phyloP scores from a whole-genome alignment of 208 protist species.

The Leishmania arabica region DNA sequence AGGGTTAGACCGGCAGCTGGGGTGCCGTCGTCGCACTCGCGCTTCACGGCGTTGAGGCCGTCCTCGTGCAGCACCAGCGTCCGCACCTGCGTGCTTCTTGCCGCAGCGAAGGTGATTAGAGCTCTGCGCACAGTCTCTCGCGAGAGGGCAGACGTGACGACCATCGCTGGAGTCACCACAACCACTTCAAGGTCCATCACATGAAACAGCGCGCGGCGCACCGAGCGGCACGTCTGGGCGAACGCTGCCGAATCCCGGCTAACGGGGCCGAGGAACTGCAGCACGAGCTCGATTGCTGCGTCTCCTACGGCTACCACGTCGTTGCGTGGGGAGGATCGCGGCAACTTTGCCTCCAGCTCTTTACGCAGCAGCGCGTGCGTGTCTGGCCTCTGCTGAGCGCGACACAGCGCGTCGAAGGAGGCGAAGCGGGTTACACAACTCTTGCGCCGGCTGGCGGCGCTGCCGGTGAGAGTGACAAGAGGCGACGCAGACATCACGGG shows the following conservation, averaged over 20 bases:
- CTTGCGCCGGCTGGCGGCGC: neutral
- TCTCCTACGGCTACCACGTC: constrained; percentile 46
- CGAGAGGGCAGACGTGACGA: constrained; percentile 26
- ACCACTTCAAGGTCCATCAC: constrained; percentile 23
- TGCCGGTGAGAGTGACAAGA: constrained; percentile 11
- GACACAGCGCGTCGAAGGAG: constrained; percentile 36
- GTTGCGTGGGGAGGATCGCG: constrained; percentile 39
- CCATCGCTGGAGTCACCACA: constrained; percentile 51
- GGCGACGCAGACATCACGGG: constrained; percentile 25
- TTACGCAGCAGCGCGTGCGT: constrained; percentile 38
- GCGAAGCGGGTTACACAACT: constrained; percentile 39
- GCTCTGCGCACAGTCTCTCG: constrained; percentile 24
- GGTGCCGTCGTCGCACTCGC: constrained; percentile 33
- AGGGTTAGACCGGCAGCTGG: constrained; percentile 18
- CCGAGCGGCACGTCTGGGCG: constrained; percentile 47
- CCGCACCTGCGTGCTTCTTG: constrained; percentile 37
- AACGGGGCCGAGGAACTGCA: constrained; percentile 32
- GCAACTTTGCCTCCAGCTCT: constrained; percentile 39
- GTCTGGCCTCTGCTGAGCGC: constrained; percentile 33
- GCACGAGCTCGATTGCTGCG: constrained; percentile 33
- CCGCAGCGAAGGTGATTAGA: constrained; percentile 37
- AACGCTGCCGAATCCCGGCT: constrained; percentile 38
- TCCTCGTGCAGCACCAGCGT: constrained; percentile 34
- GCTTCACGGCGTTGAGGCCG: constrained; percentile 33
- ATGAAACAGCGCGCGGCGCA: constrained; percentile 40